A percentile compares a stretch with the other conserved stretches of the same genome.
These are phyloP conservation scores for Cyberlindnera meyerae DNA, from an alignment of 805 yeast genomes.

Conservation along the genomic window DNA sequence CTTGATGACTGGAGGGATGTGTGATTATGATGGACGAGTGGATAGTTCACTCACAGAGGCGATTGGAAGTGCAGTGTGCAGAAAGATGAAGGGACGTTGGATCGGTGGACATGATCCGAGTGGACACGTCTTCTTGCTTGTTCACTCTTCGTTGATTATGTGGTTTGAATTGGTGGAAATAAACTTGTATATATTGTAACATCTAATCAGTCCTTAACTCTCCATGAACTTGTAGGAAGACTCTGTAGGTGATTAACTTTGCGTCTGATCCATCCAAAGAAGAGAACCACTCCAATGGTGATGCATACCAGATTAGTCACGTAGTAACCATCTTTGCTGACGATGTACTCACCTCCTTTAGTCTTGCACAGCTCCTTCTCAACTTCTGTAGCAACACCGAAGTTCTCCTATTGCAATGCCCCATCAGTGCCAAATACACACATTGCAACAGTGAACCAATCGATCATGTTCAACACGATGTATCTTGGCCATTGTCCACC, in stretches of 20 bases:
- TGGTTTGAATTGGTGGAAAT: constrained; percentile 55
- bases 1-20: constrained; percentile 75
- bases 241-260: constrained; percentile 64
- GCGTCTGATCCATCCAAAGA: constrained; percentile 58
- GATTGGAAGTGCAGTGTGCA: constrained; percentile 33
- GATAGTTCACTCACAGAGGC: constrained; percentile 3
- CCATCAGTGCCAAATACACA: constrained; percentile 43
- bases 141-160: constrained; percentile 60
- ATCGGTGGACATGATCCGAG: constrained; percentile 92
- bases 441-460: constrained; percentile 61
- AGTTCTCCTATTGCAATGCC: not conserved
- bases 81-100: constrained; percentile 65
- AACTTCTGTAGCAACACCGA: constrained; percentile 26
- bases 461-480: constrained; percentile 76
- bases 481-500: constrained; percentile 98
- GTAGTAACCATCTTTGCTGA: constrained; percentile 77
- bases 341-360: constrained; percentile 50
- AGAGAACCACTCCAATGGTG: constrained; percentile 55
- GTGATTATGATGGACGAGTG: constrained; percentile 31
- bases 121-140: constrained; percentile 82
- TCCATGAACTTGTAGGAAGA: constrained; percentile 74
- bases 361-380: constrained; percentile 46
- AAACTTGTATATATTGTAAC: constrained; percentile 25
- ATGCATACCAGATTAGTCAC: constrained; percentile 72
- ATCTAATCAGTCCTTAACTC: constrained; percentile 30